These are phyloP conservation scores for Hebeloma cylindrosporum DNA, from an alignment of 768 basidiomycete species.

Conservation along the genomic window DNA sequence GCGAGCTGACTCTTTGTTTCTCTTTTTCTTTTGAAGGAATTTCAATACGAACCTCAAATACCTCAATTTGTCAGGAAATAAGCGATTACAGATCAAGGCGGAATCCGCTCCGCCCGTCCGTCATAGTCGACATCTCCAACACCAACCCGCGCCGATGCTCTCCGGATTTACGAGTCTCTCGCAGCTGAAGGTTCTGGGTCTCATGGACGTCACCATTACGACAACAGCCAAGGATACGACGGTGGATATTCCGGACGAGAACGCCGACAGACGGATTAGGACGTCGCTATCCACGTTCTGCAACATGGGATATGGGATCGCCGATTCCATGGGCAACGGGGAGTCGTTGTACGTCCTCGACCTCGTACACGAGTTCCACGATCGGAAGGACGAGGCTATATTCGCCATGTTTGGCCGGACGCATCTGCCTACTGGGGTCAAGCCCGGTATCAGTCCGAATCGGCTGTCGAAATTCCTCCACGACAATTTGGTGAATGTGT, in stretches of 20 bases:
- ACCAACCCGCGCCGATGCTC: constrained; percentile 39
- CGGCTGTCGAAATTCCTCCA: constrained; percentile 80
- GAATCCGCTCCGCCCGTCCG: constrained; percentile 35
- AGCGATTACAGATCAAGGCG: constrained; percentile 91
- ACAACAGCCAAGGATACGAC: constrained; percentile 51
- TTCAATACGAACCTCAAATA: constrained; percentile 92
- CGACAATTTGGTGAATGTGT: constrained; percentile 70
- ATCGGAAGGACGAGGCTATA: constrained; percentile 74
- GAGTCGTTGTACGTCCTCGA: constrained; percentile 89
- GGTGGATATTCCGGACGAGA: constrained; percentile 77
- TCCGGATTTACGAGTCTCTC: constrained; percentile 88
- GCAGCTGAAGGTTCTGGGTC: constrained; percentile 85
- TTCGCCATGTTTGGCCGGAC: constrained; percentile 96
- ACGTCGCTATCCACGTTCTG: constrained; percentile 88
- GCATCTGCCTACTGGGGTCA: constrained; percentile 42
- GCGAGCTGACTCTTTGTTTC: neutral
- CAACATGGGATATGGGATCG: constrained; percentile 94
- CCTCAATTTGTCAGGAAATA: constrained; percentile 97
- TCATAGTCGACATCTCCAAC: constrained; percentile 4
- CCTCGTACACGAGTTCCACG: constrained; percentile 85
- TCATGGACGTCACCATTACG: constrained; percentile 94
- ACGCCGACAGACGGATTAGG: constrained; percentile 86
- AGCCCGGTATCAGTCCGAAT: constrained; percentile 55
- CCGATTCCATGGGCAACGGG: constrained; percentile 81
- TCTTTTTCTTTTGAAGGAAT: constrained; percentile 59